These are phyloP conservation scores for Leccinellum luteum DNA, from an alignment of 768 basidiomycete species.

Conservation along the genomic window DNA sequence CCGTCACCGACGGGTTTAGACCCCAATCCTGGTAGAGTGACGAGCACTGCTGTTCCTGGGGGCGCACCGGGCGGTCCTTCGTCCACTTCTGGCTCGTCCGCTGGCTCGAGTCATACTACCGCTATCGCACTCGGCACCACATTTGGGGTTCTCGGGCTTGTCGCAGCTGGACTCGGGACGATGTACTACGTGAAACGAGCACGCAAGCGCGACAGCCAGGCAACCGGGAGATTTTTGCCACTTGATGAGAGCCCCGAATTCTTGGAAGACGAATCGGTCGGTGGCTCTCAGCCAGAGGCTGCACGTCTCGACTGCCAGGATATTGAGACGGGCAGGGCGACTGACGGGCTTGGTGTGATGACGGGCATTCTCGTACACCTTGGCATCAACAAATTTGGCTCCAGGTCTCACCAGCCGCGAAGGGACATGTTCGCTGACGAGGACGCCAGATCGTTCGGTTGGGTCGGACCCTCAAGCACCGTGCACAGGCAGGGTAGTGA, in stretches of 20 bases:
- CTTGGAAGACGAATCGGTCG: slow-evolving; percentile 6
- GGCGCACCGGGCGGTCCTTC: slow-evolving; percentile 15
- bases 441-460: slow-evolving; percentile 53
- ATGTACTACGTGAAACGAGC: slow-evolving; percentile 46
- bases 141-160: slow-evolving; percentile 57
- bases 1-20: slow-evolving; percentile 32
- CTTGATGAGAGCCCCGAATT: slow-evolving; percentile 22
- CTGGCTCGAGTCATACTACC: slow-evolving; percentile 28
- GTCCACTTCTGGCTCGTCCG: slow-evolving; percentile 8
- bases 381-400: slow-evolving; percentile 19
- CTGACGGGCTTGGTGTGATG: slow-evolving; percentile 4
- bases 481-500: slow-evolving; percentile 38
- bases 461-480: slow-evolving; percentile 13
- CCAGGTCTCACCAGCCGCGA: slow-evolving; percentile 31
- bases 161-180: slow-evolving; percentile 40
- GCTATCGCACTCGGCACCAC: slow-evolving; percentile 62
- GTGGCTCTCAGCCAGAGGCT: slow-evolving; percentile 5
- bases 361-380: slow-evolving; percentile 20
- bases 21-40: slow-evolving; percentile 7
- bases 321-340: not conserved
- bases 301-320: slow-evolving; percentile 1
- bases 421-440: slow-evolving; percentile 80
- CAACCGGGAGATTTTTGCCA: slow-evolving; percentile 14
- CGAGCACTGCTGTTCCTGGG: slow-evolving; percentile 8
- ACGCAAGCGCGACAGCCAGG: slow-evolving; percentile 4